Percentiles rank a stretch among this genome's conserved stretches.
phyloP scores from a whole-genome alignment of 768 basidiomycete genomes.

The Piloderma croceum region DNA sequence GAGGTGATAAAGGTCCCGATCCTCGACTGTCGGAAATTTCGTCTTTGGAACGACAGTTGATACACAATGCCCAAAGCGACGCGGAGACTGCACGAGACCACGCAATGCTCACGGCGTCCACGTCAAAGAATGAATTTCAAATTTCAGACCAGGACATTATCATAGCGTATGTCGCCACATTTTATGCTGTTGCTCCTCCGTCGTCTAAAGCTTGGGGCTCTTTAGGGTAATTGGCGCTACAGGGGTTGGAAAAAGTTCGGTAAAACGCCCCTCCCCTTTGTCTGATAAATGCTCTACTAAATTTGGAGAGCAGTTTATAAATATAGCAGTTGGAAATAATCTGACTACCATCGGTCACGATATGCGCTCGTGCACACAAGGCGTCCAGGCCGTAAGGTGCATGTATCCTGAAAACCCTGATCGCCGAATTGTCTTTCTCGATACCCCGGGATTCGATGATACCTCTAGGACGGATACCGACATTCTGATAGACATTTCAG shows the following conservation, averaged over 20 bases:
- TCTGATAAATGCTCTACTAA: not conserved
- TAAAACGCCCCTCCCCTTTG: slow-evolving; percentile 5
- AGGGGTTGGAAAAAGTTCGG: slow-evolving; percentile 22
- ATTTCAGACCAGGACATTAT: too few species aligned
- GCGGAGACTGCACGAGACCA: too few species aligned
- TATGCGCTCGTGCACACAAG: slow-evolving; percentile 20
- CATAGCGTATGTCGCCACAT: too few species aligned
- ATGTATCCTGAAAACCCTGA: slow-evolving; percentile 9
- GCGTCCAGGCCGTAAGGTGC: slow-evolving; percentile 14
- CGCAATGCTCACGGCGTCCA: too few species aligned
- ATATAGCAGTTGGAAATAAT: slow-evolving; percentile 14
- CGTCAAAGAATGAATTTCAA: too few species aligned
- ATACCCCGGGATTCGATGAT: slow-evolving; percentile 20
- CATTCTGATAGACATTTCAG: slow-evolving; percentile 18
- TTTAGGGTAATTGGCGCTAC: slow-evolving; percentile 23
- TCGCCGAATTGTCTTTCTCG: slow-evolving; percentile 22
- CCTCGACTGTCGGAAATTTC: too few species aligned
- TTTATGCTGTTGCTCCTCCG: too few species aligned
- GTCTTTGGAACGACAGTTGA: too few species aligned
- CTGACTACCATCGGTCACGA: slow-evolving; percentile 18
- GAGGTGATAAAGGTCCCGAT: too few species aligned
- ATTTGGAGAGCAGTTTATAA: slow-evolving; percentile 19
- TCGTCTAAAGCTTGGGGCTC: too few species aligned
- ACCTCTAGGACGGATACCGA: too few species aligned
- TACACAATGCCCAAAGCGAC: too few species aligned